Conservation (phyloP, 305 asterid species). For the Fraxinus sp. region DNA sequence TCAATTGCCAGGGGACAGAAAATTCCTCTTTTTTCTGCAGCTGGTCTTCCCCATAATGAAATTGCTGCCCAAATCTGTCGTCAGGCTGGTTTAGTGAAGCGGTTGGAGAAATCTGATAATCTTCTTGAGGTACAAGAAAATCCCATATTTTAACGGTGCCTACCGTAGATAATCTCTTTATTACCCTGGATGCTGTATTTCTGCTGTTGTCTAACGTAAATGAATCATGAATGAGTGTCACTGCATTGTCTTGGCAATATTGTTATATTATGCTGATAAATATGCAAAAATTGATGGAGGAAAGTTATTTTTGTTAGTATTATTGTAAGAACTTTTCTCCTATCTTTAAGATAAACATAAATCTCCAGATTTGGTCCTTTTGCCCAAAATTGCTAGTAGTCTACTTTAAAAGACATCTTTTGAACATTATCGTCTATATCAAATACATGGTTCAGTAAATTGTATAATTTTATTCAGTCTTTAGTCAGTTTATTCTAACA, state of each 20-base stretch:
- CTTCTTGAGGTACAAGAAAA: slow-evolving; percentile 48
- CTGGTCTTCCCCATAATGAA: slow-evolving; percentile 99
- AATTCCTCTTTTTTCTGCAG: slow-evolving; percentile 97
- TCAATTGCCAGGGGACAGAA: slow-evolving; percentile 99
- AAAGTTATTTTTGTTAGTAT: background rate
- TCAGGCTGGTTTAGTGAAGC: background rate
- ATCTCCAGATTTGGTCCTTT: background rate
- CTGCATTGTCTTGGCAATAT: background rate
- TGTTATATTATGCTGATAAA: background rate
- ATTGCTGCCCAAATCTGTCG: background rate
- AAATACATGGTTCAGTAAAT: background rate
- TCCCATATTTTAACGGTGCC: background rate
- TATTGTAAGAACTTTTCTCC: background rate
- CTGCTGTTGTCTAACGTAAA: background rate
- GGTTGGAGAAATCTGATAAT: background rate
- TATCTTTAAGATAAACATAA: background rate
- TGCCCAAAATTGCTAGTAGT: background rate
- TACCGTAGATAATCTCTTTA: background rate
- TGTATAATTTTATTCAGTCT: background rate
- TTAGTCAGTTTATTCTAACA: background rate
- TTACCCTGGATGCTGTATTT: background rate
- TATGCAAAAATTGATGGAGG: background rate
- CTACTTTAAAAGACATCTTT: background rate
- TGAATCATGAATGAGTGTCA: background rate
- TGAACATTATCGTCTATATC: background rate